Percentiles rank a stretch among this genome's conserved stretches.
phyloP scores from a whole-genome alignment of 1,284 basidiomycete species.

The Phaffia rhodozyma region DNA sequence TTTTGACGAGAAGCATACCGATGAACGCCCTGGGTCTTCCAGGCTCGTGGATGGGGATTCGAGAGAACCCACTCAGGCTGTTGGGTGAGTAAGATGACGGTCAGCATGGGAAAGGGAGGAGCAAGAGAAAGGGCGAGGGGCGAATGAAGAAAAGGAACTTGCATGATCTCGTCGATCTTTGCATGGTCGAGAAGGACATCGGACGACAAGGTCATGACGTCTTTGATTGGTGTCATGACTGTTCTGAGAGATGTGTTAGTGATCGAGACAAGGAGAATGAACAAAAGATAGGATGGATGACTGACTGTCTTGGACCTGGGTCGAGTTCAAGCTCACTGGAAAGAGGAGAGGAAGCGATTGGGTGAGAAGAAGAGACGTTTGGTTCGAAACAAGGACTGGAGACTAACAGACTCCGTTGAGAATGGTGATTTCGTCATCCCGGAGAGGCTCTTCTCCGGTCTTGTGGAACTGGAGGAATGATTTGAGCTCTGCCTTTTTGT shows the following conservation, averaged over 20 bases:
- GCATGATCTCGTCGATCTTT: slow-evolving; percentile 56
- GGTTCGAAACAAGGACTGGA: too few relatives aligned
- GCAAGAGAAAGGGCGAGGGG: not conserved
- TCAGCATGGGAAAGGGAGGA: not conserved
- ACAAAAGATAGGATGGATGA: too few relatives aligned
- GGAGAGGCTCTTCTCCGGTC: slow-evolving; percentile 69
- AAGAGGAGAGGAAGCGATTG: too few relatives aligned
- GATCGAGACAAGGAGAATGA: too few relatives aligned
- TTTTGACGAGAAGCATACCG: slow-evolving; percentile 78
- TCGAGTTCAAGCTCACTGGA: slow-evolving; percentile 74
- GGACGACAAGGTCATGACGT: slow-evolving; percentile 39
- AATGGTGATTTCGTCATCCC: slow-evolving; percentile 69
- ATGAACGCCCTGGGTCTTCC: slow-evolving; percentile 63
- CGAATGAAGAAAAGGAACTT: not conserved
- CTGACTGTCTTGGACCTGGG: slow-evolving; percentile 54
- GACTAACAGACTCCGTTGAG: slow-evolving; percentile 75
- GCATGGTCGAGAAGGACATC: slow-evolving; percentile 71
- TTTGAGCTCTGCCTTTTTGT: slow-evolving; percentile 85
- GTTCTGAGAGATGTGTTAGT: not conserved
- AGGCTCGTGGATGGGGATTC: slow-evolving; percentile 80
- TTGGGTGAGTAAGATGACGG: slow-evolving; percentile 32
- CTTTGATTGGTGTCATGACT: slow-evolving; percentile 71
- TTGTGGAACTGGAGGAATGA: slow-evolving; percentile 83
- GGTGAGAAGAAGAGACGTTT: too few relatives aligned
- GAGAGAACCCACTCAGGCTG: slow-evolving; percentile 73